A percentile compares a stretch with the other conserved stretches of the same genome.
Conservation (phyloP, 805 yeast genomes). For the Millerozyma miso region DNA sequence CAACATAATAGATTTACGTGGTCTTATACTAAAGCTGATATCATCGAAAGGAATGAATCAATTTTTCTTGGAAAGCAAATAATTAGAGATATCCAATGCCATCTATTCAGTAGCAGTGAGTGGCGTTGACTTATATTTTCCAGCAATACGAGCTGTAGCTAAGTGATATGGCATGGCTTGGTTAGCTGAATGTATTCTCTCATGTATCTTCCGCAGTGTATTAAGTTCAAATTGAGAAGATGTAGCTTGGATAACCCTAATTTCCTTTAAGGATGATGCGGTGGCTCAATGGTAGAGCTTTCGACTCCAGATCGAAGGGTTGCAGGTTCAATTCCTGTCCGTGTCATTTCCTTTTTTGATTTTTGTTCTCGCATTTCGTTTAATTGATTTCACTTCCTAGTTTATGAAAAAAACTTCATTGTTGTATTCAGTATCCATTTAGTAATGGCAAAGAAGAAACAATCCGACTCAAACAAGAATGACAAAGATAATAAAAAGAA, state of each 20-base stretch:
- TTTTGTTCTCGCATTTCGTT: not conserved
- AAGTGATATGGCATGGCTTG: too few species aligned
- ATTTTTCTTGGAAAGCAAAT: too few species aligned
- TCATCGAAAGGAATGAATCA: too few species aligned
- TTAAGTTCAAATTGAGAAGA: not conserved
- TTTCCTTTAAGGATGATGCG: slow-evolving; percentile 15
- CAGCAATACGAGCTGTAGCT: too few species aligned
- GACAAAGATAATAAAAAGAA: slow-evolving; percentile 7
- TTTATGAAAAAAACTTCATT: not conserved
- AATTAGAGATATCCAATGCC: too few species aligned
- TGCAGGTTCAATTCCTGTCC: slow-evolving; percentile 82
- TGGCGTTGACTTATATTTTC: too few species aligned
- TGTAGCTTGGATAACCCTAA: not conserved
- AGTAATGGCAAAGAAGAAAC: slow-evolving; percentile 3
- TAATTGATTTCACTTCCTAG: not conserved
- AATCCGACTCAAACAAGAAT: not conserved
- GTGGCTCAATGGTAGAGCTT: slow-evolving; percentile 33
- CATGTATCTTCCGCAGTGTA: not conserved
- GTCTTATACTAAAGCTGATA: too few species aligned
- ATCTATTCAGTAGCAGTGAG: too few species aligned
- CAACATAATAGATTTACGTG: too few species aligned
- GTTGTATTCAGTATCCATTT: not conserved
- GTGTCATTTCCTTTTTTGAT: slow-evolving; percentile 41
- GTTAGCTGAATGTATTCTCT: too few species aligned
- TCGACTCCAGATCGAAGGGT: slow-evolving; percentile 57